Conservation (phyloP, 2,329 filamentous ascomycete species). For the Cucurbitaria berberidis region DNA sequence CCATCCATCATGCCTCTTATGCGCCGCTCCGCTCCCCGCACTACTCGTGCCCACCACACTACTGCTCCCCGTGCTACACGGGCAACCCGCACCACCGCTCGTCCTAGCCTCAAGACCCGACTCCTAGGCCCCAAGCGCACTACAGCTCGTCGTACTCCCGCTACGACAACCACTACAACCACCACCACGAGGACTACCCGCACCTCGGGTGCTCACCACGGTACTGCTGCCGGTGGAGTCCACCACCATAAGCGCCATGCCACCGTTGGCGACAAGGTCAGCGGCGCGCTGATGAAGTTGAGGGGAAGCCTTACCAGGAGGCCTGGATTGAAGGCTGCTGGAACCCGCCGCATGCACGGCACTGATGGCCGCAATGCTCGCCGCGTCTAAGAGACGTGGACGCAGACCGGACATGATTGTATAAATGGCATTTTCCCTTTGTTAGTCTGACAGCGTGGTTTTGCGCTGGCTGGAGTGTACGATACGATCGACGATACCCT, state of each 20-base stretch:
- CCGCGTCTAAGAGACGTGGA: conserved; percentile 29
- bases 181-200: conserved; percentile 53
- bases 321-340: conserved; percentile 77
- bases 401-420: neutral
- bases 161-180: conserved; percentile 43
- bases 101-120: conserved; percentile 61
- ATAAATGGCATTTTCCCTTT: neutral
- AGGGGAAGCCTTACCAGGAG: conserved; percentile 71
- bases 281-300: conserved; percentile 75
- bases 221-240: conserved; percentile 26
- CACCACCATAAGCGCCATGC: conserved; percentile 72
- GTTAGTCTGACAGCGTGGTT: neutral
- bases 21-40: conserved; percentile 29
- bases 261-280: conserved; percentile 77
- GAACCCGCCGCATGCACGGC: conserved; percentile 74
- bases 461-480: conserved; percentile 9
- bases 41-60: conserved; percentile 24
- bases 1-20: conserved; percentile 37
- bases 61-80: conserved; percentile 39
- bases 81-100: conserved; percentile 37
- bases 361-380: conserved; percentile 69
- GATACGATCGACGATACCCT: conserved; percentile 24
- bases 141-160: conserved; percentile 45
- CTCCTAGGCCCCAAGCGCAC: conserved; percentile 54
- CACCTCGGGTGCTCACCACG: conserved; percentile 48